Evolutionary conservation across 495 filamentous ascomycete genomes (phyloP).

Genomic region (Pseudoneurospora amorphoporcata): DNA sequence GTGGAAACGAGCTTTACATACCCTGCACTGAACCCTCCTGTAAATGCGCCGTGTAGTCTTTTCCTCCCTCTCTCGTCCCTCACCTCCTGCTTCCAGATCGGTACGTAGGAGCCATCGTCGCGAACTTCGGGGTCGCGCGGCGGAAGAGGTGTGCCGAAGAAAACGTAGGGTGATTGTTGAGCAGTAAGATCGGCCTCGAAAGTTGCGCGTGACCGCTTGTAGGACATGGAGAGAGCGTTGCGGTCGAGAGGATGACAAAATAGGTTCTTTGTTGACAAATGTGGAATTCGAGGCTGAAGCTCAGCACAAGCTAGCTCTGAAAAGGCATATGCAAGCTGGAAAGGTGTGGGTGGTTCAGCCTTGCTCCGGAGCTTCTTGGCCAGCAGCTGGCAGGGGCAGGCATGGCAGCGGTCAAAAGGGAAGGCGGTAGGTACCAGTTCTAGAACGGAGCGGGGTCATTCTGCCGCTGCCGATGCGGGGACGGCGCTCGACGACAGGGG

Average conservation of each 20-base stretch:
- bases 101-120: conserved; percentile 90
- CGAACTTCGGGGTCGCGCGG: conserved; percentile 65
- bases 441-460: not conserved
- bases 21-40: conserved; percentile 94
- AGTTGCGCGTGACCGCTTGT: conserved; percentile 66
- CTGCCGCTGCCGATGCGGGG: not conserved
- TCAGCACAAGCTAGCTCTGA: not conserved
- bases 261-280: not conserved
- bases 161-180: conserved; percentile 66
- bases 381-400: not conserved
- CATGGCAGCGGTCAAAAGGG: not conserved
- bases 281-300: conserved; percentile 1
- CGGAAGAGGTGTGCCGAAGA: conserved; percentile 81
- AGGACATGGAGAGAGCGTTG: conserved; percentile 46
- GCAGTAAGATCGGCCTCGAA: conserved; percentile 69
- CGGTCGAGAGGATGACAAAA: not conserved
- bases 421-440: not conserved
- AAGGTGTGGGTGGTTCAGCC: not conserved
- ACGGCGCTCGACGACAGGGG: not conserved
- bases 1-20: conserved; percentile 28
- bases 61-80: conserved; percentile 87
- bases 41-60: conserved; percentile 91
- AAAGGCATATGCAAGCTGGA: not conserved
- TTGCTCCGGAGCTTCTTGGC: not conserved
- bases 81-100: conserved; percentile 95